A percentile compares a stretch with the other conserved stretches of the same genome.
phyloP scores from a whole-genome alignment of 805 yeast species.

The Candida succiphila region DNA sequence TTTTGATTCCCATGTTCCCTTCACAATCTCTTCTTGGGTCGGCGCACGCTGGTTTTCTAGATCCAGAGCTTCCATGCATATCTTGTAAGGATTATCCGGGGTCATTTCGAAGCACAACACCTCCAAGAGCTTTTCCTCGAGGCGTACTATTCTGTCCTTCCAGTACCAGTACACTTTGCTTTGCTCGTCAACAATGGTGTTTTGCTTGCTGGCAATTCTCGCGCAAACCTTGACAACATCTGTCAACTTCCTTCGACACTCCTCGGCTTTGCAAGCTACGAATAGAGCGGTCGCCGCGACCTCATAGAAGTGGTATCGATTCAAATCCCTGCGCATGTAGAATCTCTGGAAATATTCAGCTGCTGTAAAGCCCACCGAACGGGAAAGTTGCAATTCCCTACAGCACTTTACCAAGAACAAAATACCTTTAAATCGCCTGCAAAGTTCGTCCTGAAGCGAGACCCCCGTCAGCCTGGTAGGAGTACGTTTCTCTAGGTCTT shows the following conservation, averaged over 20 bases:
- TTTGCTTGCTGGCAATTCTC: conserved; percentile 32
- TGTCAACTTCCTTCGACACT: conserved; percentile 34
- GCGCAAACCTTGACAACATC: conserved; percentile 43
- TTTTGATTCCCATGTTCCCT: conserved; percentile 7
- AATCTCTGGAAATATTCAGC: conserved; percentile 39
- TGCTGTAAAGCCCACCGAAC: conserved; percentile 38
- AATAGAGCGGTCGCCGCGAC: conserved; percentile 41
- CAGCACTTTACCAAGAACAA: conserved; percentile 35
- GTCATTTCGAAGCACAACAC: conserved; percentile 38
- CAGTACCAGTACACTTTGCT: conserved; percentile 40
- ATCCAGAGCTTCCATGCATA: conserved; percentile 13
- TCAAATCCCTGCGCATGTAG: conserved; percentile 35
- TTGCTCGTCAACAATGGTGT: conserved; percentile 30
- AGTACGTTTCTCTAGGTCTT: conserved; percentile 14
- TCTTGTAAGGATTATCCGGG: conserved; percentile 28
- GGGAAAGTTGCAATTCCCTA: conserved; percentile 32
- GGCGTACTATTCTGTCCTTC: conserved; percentile 34
- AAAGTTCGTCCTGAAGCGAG: conserved; percentile 26
- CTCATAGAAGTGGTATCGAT: conserved; percentile 36
- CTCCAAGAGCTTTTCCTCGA: conserved; percentile 35
- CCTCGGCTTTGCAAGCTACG: conserved; percentile 45
- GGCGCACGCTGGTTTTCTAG: conserved; percentile 9
- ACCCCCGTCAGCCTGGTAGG: conserved; percentile 27
- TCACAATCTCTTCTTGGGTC: conserved; percentile 5
- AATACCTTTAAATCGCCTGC: conserved; percentile 36